These are phyloP conservation scores for Calycina herbarum DNA, from an alignment of 2,329 filamentous ascomycete species.

Conservation along the genomic window DNA sequence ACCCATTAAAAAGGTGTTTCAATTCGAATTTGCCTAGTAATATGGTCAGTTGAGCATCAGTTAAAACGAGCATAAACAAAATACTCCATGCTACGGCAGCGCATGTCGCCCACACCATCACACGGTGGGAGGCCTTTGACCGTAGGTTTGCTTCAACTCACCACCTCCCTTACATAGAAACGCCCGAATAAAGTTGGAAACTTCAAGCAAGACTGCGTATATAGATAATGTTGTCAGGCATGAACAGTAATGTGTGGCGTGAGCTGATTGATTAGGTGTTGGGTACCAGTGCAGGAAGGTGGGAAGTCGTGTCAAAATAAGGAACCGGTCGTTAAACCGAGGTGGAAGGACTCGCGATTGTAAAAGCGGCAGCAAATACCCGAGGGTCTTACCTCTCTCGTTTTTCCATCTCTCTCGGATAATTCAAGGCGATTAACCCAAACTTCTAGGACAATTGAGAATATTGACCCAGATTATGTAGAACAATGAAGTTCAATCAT, in stretches of 20 bases:
- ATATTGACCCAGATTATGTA: too few relatives aligned
- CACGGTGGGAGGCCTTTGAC: neutral
- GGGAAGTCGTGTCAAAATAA: neutral
- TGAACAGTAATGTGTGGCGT: neutral
- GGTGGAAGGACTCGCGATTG: neutral
- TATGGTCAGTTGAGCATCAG: too few relatives aligned
- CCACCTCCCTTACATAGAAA: neutral
- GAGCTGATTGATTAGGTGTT: neutral
- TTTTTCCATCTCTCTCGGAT: too few relatives aligned
- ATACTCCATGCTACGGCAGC: neutral
- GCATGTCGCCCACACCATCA: neutral
- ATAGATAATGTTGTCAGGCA: neutral
- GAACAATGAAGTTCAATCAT: too few relatives aligned
- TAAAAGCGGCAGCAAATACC: neutral
- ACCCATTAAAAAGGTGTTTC: too few relatives aligned
- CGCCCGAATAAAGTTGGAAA: neutral
- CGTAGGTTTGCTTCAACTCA: neutral
- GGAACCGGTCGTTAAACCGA: neutral
- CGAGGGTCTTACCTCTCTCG: neutral
- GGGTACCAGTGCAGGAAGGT: neutral
- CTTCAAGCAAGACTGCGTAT: neutral
- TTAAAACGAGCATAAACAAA: neutral
- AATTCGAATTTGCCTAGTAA: too few relatives aligned
- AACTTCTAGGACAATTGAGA: too few relatives aligned
- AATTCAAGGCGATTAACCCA: too few relatives aligned